Conservation (phyloP, 2,329 filamentous ascomycete genomes). For the Talaromyces albobiverticillius region DNA sequence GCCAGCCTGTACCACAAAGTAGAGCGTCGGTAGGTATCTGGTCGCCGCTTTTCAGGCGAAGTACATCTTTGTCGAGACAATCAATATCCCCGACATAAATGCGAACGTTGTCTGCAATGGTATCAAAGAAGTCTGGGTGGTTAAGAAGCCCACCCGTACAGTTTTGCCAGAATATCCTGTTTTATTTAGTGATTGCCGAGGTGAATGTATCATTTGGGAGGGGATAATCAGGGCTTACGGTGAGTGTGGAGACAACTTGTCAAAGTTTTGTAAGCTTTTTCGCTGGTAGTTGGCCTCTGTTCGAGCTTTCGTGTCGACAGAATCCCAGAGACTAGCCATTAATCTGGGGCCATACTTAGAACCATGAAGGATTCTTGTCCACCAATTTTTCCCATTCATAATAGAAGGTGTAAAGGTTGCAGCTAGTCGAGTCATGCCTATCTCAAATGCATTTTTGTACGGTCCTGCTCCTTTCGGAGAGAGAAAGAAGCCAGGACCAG, state of each 20-base stretch:
- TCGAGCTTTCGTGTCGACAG: constrained; percentile 7
- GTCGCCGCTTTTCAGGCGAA: constrained; percentile 6
- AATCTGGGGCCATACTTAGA: background rate
- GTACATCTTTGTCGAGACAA: background rate
- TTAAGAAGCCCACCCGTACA: constrained; percentile 13
- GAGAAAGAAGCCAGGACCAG: constrained; percentile 11
- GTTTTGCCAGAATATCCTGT: constrained; percentile 12
- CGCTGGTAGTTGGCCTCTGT: constrained; percentile 8
- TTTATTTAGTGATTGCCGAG: background rate
- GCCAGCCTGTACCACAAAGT: constrained; percentile 12
- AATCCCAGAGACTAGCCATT: constrained; percentile 7
- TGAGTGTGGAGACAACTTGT: constrained; percentile 12
- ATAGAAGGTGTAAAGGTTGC: constrained; percentile 10
- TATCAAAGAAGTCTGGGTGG: constrained; percentile 11
- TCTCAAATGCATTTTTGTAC: constrained; percentile 13
- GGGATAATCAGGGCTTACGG: constrained; percentile 7
- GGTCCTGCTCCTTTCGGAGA: constrained; percentile 10
- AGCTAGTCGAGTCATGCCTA: constrained; percentile 12
- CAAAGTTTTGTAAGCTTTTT: constrained; percentile 9
- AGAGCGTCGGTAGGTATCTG: constrained; percentile 9
- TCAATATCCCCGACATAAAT: constrained; percentile 9
- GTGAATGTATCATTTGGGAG: background rate
- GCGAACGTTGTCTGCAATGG: constrained; percentile 8
- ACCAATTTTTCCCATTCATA: constrained; percentile 12
- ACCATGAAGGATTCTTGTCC: constrained; percentile 7